Base-by-base conservation (phyloP, 352 stramenopile genomes). In the Pythium monospermum region DNA sequence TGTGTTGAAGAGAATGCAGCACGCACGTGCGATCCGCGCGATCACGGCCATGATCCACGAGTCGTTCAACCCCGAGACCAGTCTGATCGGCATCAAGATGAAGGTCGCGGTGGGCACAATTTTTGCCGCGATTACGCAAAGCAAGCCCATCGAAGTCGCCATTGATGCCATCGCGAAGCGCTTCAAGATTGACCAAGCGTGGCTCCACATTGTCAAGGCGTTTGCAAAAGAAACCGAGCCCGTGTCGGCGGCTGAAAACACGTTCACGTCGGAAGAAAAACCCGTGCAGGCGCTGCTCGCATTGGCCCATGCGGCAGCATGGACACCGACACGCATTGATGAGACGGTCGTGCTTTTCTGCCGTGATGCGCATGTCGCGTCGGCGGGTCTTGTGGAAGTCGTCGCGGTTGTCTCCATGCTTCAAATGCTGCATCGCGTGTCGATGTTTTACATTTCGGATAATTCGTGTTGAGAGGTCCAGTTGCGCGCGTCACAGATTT, bases 401-500 rank as follows among this genome's bases (percentile, higher is more conserved):
- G 53, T 61, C 4, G 45, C 37, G 1, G 31, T 61, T 12, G 32
- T 61, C 21, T 61, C 53, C 15, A 47, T 55, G 37, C 39, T 61
- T n/a, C 53, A 61, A 26, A 61, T 61, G 53, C 46, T 61, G 8
- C 53, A 61, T 32, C 53, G 53, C 53, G 55, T 61, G 31, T 61
- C 53, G 28, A 54, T 54, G 53, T 61, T 51, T 31, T 61, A 61
- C 46, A 45, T 42, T 33, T 23, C 36, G 8, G 53, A 61, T 12
- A 25, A 50, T 1, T 37, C 54, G 16, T 25, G 26, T 1, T 26
- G 40, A 16, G 33, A 48, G 25, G 36, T 5, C 4, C 35, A 18
- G 6, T 22, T 45, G 53, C 53, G 45, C 53, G 38, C 45, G 53
- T 61, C 45, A 41, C 53, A 61, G 44, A 53, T 50, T 57, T 18